Evolutionary conservation across 2,329 filamentous ascomycete genomes (phyloP).

Genomic region (Tolypocladium pustulatum): DNA sequence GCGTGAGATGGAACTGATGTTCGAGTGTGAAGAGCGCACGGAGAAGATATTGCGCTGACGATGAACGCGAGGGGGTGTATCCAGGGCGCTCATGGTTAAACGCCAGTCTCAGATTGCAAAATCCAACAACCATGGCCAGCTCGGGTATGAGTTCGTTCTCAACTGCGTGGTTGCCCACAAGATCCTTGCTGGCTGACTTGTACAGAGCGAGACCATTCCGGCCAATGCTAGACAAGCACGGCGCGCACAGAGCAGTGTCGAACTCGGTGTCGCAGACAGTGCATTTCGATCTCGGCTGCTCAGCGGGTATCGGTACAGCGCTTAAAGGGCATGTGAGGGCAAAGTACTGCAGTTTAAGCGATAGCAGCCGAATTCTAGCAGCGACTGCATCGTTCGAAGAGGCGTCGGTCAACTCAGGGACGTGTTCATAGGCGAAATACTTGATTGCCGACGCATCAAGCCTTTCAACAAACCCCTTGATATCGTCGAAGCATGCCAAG

Average conservation of each 20-base stretch:
- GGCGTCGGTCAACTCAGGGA: conserved; percentile 20
- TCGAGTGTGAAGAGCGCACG: conserved; percentile 41
- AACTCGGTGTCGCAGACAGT: conserved; percentile 12
- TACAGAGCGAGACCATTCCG: conserved; percentile 11
- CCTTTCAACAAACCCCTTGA: conserved; percentile 31
- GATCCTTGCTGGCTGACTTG: conserved; percentile 1
- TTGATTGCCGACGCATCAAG: conserved; percentile 29
- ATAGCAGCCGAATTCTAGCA: conserved; percentile 21
- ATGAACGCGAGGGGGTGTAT: conserved; percentile 4
- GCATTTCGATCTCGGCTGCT: conserved; percentile 12
- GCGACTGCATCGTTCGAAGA: conserved; percentile 10
- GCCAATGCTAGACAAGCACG: conserved; percentile 14
- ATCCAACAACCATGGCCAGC: conserved; percentile 21
- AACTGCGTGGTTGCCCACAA: neutral
- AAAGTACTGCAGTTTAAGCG: conserved; percentile 34
- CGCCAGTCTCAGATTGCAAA: conserved; percentile 22
- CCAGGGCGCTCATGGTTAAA: conserved; percentile 6
- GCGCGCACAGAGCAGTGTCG: conserved; percentile 7
- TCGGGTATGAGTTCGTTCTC: conserved; percentile 18
- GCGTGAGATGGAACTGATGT: conserved; percentile 31
- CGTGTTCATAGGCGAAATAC: conserved; percentile 25
- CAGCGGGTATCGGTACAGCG: conserved; percentile 9
- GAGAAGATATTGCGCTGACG: conserved; percentile 24
- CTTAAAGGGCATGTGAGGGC: conserved; percentile 25
- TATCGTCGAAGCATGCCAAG: conserved; percentile 35